Conservation (phyloP, 352 stramenopile genomes). For the Phytophthora sp. region DNA sequence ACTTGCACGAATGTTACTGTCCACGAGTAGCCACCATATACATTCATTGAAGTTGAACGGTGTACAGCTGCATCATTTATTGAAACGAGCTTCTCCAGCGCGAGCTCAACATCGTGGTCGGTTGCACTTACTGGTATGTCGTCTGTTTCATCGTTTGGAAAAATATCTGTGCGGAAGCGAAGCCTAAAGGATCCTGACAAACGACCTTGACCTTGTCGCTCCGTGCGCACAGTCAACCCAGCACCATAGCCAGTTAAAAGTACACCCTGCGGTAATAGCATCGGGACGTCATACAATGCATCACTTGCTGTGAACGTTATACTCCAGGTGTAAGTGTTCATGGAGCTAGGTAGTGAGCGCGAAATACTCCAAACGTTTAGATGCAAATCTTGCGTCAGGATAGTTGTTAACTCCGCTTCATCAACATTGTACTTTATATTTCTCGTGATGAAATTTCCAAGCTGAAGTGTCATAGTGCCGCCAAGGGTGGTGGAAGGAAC, state of each 20-base stretch:
- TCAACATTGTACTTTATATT: slow-evolving; percentile 74
- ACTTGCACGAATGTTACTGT: slow-evolving; percentile 83
- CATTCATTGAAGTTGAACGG: slow-evolving; percentile 72
- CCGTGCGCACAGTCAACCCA: slow-evolving; percentile 48
- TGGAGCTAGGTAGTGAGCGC: slow-evolving; percentile 38
- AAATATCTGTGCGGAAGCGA: slow-evolving; percentile 71
- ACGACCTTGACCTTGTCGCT: slow-evolving; percentile 64
- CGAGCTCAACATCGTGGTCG: slow-evolving; percentile 56
- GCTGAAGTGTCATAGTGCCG: slow-evolving; percentile 73
- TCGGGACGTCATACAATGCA: slow-evolving; percentile 62
- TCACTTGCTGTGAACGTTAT: slow-evolving; percentile 80
- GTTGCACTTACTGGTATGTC: slow-evolving; percentile 69
- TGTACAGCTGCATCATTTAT: slow-evolving; percentile 70
- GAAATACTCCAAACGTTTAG: slow-evolving; percentile 63
- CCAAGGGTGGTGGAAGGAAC: slow-evolving; percentile 67
- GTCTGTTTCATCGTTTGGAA: slow-evolving; percentile 74
- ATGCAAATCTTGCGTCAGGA: slow-evolving; percentile 69
- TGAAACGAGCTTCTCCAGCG: slow-evolving; percentile 74
- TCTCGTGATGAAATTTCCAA: slow-evolving; percentile 55
- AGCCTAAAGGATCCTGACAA: slow-evolving; percentile 76
- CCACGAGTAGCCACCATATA: slow-evolving; percentile 83
- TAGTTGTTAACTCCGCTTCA: slow-evolving; percentile 57
- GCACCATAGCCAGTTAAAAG: slow-evolving; percentile 68
- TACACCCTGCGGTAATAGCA: slow-evolving; percentile 55
- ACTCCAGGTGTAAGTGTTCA: slow-evolving; percentile 73